Percentiles rank a stretch among this genome's conserved stretches.
These are phyloP conservation scores for Aphanocladium album DNA, from an alignment of 2,329 filamentous ascomycete species.

Conservation along the genomic window DNA sequence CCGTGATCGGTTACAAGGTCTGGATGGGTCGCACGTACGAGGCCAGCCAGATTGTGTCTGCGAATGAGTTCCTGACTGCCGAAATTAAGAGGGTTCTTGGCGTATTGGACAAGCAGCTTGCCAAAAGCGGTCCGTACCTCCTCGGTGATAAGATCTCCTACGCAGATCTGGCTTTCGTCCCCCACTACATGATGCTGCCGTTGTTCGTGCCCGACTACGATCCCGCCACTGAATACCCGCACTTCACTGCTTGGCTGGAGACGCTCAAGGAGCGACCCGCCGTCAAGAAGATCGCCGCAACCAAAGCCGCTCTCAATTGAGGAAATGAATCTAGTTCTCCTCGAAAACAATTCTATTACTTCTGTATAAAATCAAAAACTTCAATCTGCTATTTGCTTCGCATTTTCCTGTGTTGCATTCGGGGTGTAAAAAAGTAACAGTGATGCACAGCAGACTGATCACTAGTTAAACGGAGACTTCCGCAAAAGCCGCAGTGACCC, in stretches of 20 bases:
- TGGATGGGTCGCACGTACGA: slow-evolving; percentile 22
- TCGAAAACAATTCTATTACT: not conserved
- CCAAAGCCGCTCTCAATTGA: not conserved
- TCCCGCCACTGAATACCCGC: slow-evolving; percentile 7
- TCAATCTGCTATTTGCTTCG: too few relatives aligned
- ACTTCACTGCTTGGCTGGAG: slow-evolving; percentile 13
- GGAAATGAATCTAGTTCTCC: not conserved
- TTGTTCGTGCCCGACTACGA: not conserved
- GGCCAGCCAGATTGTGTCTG: slow-evolving; percentile 21
- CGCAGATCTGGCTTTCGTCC: slow-evolving; percentile 23
- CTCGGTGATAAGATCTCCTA: slow-evolving; percentile 21
- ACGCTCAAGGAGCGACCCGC: slow-evolving; percentile 10
- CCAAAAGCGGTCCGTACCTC: slow-evolving; percentile 19
- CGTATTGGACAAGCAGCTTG: slow-evolving; percentile 22
- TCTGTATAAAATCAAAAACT: not conserved
- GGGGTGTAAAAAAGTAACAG: too few relatives aligned
- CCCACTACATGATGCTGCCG: not conserved
- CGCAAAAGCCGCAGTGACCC: too few relatives aligned
- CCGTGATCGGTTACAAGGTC: slow-evolving; percentile 24
- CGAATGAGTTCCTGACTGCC: slow-evolving; percentile 25
- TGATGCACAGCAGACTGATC: too few relatives aligned
- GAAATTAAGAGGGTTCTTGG: slow-evolving; percentile 25
- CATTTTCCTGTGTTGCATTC: too few relatives aligned
- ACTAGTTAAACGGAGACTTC: too few relatives aligned
- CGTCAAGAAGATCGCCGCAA: slow-evolving; percentile 13